A percentile compares a stretch with the other conserved stretches of the same genome.
Evolutionary conservation across 805 yeast species (phyloP).

Genomic region (Groenewaldozyma salmanticensis): DNA sequence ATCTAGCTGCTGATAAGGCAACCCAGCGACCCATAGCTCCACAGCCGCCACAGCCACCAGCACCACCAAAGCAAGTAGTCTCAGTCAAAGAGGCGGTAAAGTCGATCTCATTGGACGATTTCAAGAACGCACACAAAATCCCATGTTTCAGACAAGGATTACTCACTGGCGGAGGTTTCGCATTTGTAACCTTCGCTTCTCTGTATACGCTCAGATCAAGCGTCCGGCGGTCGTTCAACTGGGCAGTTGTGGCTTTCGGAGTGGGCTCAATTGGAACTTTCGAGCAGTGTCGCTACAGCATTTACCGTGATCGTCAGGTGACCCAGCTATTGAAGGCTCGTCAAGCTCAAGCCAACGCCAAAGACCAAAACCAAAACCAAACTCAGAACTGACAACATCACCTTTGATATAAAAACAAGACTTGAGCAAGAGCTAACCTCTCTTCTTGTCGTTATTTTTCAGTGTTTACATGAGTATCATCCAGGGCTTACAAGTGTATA

Average conservation of each 20-base stretch:
- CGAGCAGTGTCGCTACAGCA: constrained; percentile 75
- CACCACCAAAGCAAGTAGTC: constrained; percentile 10
- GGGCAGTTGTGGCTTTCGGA: constrained; percentile 74
- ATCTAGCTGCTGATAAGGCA: constrained; percentile 21
- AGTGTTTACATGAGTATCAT: too few species aligned
- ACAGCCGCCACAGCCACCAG: constrained; percentile 9
- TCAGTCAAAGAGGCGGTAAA: constrained; percentile 15
- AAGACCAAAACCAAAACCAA: background rate
- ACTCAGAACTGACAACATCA: too few species aligned
- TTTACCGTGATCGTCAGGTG: background rate
- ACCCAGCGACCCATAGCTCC: constrained; percentile 21
- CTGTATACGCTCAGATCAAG: constrained; percentile 20
- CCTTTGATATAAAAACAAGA: too few species aligned
- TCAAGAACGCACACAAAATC: constrained; percentile 22
- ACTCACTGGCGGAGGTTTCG: constrained; percentile 27
- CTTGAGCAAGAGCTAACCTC: too few species aligned
- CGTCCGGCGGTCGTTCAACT: constrained; percentile 49
- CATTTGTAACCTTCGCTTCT: constrained; percentile 23
- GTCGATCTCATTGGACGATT: constrained; percentile 23
- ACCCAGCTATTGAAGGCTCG: background rate
- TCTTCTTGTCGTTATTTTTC: too few species aligned
- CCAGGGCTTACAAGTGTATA: too few species aligned
- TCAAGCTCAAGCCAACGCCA: background rate
- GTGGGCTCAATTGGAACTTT: constrained; percentile 77
- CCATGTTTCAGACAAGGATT: constrained; percentile 31